Evolutionary conservation across 352 stramenopile genomes (phyloP).

Genomic region (Phytopythium litorale): DNA sequence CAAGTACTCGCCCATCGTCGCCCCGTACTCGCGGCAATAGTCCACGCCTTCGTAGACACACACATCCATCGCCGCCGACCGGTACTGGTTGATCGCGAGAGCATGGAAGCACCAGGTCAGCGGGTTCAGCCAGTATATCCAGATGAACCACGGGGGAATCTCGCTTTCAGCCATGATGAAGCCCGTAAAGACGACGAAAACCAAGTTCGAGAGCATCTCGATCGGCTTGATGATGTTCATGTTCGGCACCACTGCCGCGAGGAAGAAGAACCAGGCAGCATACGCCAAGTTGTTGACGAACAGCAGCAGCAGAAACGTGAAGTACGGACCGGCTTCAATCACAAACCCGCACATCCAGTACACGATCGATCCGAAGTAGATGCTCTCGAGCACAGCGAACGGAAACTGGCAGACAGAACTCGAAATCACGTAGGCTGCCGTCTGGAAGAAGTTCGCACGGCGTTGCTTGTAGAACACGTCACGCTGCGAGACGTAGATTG

Average conservation of each 20-base stretch:
- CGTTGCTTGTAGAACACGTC: slow-evolving; percentile 29
- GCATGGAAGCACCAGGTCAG: slow-evolving; percentile 33
- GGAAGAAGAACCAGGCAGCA: slow-evolving; percentile 37
- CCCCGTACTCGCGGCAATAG: slow-evolving; percentile 36
- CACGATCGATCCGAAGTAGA: slow-evolving; percentile 63
- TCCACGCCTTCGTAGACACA: slow-evolving; percentile 20
- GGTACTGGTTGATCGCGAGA: slow-evolving; percentile 30
- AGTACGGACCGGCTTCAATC: slow-evolving; percentile 28
- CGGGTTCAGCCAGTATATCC: slow-evolving; percentile 54
- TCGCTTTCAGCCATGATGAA: slow-evolving; percentile 24
- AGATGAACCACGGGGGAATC: slow-evolving; percentile 32
- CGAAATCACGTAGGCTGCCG: slow-evolving; percentile 65
- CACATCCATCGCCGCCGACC: slow-evolving; percentile 11
- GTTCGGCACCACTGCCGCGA: slow-evolving; percentile 23
- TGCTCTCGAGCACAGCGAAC: slow-evolving; percentile 36
- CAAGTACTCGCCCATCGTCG: slow-evolving; percentile 19
- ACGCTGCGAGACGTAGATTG: slow-evolving; percentile 53
- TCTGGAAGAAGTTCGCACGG: slow-evolving; percentile 71
- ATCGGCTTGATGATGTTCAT: slow-evolving; percentile 43
- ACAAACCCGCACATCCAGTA: slow-evolving; percentile 83
- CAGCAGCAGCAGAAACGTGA: slow-evolving; percentile 58
- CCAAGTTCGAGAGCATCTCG: slow-evolving; percentile 31
- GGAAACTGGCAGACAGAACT: slow-evolving; percentile 27
- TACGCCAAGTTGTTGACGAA: slow-evolving; percentile 41
- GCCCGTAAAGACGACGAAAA: slow-evolving; percentile 40